Base-by-base conservation (phyloP, 2,329 filamentous ascomycete genomes). In the Stemphylium beticola region DNA sequence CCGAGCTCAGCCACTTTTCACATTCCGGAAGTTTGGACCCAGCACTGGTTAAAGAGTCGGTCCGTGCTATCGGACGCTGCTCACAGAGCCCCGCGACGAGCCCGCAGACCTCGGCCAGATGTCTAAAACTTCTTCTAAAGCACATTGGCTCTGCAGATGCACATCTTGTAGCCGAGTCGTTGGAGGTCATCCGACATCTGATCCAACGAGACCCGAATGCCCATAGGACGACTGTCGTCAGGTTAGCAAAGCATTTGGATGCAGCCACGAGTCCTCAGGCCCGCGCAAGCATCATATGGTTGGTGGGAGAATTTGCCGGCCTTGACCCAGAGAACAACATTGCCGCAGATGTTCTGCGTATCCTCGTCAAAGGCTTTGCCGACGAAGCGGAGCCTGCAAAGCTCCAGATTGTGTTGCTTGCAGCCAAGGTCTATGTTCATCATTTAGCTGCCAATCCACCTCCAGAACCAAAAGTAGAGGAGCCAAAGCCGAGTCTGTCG, bases 341-440 rank as follows among this genome's bases (percentile, higher is more conserved):
- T 57, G 95, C 95, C 0, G 88, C 93, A 0, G 95, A 99, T 68
- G 92, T 98, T 6, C 79, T 98, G 31, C 87, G 95, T 7, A 93
- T 98, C 38, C 79, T 99, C 2, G 84, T 92, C 39, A 93, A 92
- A 73, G 89, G 88, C 15, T 99, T 98, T 69, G 81, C 87, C 1
- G 86, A 87, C 57, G 95, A 99, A 76, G 87, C 87, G 1, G 92
- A 97, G 71, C 82, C 88, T 24, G 92, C 92, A 11, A 96, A 96
- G 74, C 83, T 92, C 54, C 95, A 99, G 74, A 96, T 98, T 60
- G 83, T 99, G 14, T 82, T 99, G 66, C 82, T 99, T 3, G 95
- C 91, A 6, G 93, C 95, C n/a, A 98, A 98, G 71, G 92, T 98
- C 1, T 98, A 98, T 71, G 83, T 98, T 14, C 92, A 98, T 67